Evolutionary conservation across 2,329 filamentous ascomycete species (phyloP), one percentile per base, ranked within the genome.

Genomic region (Colletotrichum zoysiae): DNA sequence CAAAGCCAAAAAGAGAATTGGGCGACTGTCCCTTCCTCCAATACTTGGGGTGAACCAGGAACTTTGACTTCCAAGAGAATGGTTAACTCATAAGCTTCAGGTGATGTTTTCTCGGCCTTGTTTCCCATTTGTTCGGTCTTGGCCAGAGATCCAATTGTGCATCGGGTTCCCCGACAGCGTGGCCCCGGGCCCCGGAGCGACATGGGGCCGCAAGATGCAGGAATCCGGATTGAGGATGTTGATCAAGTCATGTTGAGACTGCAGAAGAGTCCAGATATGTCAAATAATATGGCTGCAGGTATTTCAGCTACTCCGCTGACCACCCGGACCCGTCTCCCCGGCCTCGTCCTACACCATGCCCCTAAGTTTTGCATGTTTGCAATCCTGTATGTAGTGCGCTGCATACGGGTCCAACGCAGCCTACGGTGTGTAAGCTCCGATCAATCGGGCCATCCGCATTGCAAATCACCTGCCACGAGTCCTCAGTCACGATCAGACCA

Each of bases 251-350:
- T 55, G 12, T 20, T 8, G 26, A 30, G 26, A 20, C 12, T 5
- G 7, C 26, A 20, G 16, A 48, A 48, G 50, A 53, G 23, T 20
- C 51, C 26, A n/a, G 26, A 18, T 30, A 20, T 11, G 2, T 30
- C 30, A n/a, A 46, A 62, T 16, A 46, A 62, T 16, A 6, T 63
- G n/a, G 14, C 59, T 48, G 35, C 61, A 20, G 40, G 57, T n/a
- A 58, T 20, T 60, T 60, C n/a, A 12, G 42, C 40, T 61, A 66
- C 63, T 61, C 56, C 48, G 56, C 67, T 63, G 56, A 44, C 33
- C 55, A 48, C 48, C 62, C 67, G 26, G 26, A 26, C 26, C 67
- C 62, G 46, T 38, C n/a, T 20, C 4, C 30, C 20, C 44, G 7
- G 26, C 20, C 6, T 23, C 20, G 30, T 33, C 48, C 38, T 42